Evolutionary conservation across 768 basidiomycete genomes (phyloP).

Genomic region (Termitomyces sp.): DNA sequence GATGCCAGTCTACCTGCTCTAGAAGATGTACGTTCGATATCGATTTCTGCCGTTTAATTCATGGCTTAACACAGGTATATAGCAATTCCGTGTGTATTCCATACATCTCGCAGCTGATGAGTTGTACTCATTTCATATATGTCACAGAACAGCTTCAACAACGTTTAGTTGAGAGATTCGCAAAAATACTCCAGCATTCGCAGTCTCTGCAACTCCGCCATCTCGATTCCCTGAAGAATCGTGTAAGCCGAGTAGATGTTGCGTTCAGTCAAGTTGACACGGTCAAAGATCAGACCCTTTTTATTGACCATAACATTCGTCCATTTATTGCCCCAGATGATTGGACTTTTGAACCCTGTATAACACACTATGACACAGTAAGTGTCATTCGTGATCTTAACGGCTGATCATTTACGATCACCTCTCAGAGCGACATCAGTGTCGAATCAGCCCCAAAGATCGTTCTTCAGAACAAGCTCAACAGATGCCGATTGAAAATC

Average conservation of each 20-base stretch:
- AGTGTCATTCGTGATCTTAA: constrained; percentile 17
- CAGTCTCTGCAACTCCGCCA: constrained; percentile 59
- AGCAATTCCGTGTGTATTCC: constrained; percentile 64
- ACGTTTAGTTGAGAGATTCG: constrained; percentile 53
- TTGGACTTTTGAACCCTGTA: constrained; percentile 75
- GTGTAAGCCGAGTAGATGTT: constrained; percentile 41
- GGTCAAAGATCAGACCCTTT: constrained; percentile 63
- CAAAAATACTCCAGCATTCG: constrained; percentile 52
- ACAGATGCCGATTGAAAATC: constrained; percentile 57
- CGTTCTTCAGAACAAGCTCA: constrained; percentile 77
- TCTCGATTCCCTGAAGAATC: constrained; percentile 54
- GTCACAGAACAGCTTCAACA: constrained; percentile 68
- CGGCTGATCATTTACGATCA: background rate
- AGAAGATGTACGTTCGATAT: constrained; percentile 57
- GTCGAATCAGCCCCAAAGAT: constrained; percentile 71
- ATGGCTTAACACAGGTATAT: constrained; percentile 15
- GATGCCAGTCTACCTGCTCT: constrained; percentile 62
- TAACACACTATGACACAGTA: constrained; percentile 74
- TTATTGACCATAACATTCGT: constrained; percentile 67
- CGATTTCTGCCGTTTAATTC: background rate
- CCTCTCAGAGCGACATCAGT: constrained; percentile 55
- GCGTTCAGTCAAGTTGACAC: constrained; percentile 54
- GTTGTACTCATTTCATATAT: background rate
- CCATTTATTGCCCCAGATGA: constrained; percentile 62
- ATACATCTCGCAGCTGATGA: background rate